These are phyloP conservation scores for Kokia cookei DNA, from an alignment of 441 rosid genomes.

Conservation along the genomic window DNA sequence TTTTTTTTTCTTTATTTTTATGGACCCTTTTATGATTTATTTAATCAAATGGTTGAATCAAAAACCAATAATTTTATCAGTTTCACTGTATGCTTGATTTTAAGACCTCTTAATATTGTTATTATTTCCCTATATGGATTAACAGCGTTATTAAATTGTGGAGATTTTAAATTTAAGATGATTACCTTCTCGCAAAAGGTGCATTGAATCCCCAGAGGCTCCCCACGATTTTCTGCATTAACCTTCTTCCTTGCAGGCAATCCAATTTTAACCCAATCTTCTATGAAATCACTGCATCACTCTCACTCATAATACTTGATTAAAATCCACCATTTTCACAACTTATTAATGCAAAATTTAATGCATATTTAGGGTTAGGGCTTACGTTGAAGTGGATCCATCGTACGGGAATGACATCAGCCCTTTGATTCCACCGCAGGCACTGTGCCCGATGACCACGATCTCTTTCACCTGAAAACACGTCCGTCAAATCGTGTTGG, in stretches of 20 bases:
- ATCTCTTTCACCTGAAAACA: conserved; percentile 64
- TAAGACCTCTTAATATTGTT: too few relatives aligned
- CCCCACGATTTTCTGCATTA: conserved; percentile 30
- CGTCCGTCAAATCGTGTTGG: not conserved
- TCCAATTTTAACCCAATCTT: conserved; percentile 88
- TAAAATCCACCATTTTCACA: too few relatives aligned
- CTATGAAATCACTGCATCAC: conserved; percentile 83
- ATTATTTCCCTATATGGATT: too few relatives aligned
- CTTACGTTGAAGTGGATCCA: conserved; percentile 74
- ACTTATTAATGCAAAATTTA: not conserved
- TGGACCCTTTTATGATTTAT: too few relatives aligned
- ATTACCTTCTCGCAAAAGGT: conserved; percentile 66
- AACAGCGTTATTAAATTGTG: not conserved
- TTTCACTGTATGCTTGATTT: too few relatives aligned
- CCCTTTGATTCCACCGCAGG: conserved; percentile 97
- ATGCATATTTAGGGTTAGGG: not conserved
- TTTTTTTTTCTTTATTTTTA: too few relatives aligned
- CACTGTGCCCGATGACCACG: conserved; percentile 92
- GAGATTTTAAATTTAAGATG: not conserved
- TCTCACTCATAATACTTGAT: not conserved
- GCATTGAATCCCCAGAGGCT: conserved; percentile 45
- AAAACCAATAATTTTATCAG: too few relatives aligned
- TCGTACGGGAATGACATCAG: conserved; percentile 87
- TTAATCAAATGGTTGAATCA: too few relatives aligned
- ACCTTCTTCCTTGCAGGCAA: conserved; percentile 79